Conservation (phyloP, 2,329 filamentous ascomycete species). For the Setomelanomma holmii region DNA sequence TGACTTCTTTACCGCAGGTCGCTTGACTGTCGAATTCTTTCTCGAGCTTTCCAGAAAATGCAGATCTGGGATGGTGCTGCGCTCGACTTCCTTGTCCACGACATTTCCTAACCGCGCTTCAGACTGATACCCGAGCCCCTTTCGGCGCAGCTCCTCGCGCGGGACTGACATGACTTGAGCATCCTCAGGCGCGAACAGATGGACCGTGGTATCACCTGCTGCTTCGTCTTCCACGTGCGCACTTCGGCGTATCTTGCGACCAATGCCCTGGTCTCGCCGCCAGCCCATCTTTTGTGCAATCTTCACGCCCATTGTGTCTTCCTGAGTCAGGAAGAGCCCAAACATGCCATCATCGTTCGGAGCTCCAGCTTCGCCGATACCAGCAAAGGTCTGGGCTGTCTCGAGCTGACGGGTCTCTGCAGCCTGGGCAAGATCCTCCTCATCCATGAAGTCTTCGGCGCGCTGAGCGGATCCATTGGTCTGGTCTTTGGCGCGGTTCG, state of each 20-base stretch:
- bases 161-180: constrained; percentile 70
- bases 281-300: constrained; percentile 93
- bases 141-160: constrained; percentile 69
- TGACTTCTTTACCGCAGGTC: constrained; percentile 63
- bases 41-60: constrained; percentile 32
- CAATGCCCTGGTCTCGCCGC: constrained; percentile 92
- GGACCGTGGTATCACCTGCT: constrained; percentile 52
- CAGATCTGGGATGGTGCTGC: constrained; percentile 20
- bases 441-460: constrained; percentile 96
- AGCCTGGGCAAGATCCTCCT: constrained; percentile 88
- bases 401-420: constrained; percentile 79
- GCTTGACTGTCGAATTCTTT: constrained; percentile 37
- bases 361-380: constrained; percentile 71
- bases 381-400: constrained; percentile 76
- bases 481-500: constrained; percentile 75
- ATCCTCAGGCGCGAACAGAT: constrained; percentile 88
- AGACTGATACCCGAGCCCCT: constrained; percentile 72
- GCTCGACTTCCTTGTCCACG: constrained; percentile 31
- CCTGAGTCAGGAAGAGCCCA: constrained; percentile 73
- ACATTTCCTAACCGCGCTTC: constrained; percentile 60
- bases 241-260: constrained; percentile 79
- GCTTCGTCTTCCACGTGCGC: constrained; percentile 68
- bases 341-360: constrained; percentile 64
- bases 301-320: constrained; percentile 86
- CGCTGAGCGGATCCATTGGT: constrained; percentile 64